Percentiles rank a stretch among this genome's conserved stretches.
These are phyloP conservation scores for Entomortierella chlamydospora DNA, from an alignment of 192 early-diverging fungal genomes.

Conservation along the genomic window DNA sequence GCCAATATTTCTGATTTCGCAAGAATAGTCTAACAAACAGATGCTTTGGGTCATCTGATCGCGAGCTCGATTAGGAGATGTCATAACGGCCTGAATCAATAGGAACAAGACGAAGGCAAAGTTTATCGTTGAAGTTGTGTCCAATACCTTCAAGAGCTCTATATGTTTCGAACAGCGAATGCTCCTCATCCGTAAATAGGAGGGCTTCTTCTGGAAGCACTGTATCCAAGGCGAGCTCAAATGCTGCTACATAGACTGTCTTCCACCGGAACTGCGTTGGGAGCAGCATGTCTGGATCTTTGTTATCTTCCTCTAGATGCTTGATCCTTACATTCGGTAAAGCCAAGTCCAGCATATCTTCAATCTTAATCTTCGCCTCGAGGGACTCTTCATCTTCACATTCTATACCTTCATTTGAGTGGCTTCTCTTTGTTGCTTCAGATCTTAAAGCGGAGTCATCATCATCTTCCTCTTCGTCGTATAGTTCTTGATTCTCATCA, in stretches of 20 bases:
- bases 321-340: constrained; percentile 7
- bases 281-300: constrained; percentile 3
- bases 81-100: no score
- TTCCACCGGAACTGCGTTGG: constrained; percentile 37
- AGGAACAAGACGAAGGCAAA: no score
- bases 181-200: constrained; percentile 57
- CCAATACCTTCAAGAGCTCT: constrained; percentile 31
- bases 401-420: background rate
- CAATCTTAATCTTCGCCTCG: background rate
- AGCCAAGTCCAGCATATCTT: background rate
- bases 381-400: background rate
- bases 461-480: background rate
- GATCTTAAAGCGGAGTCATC: background rate
- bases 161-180: constrained; percentile 46
- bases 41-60: constrained; percentile 54
- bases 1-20: constrained; percentile 55
- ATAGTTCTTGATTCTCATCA: background rate
- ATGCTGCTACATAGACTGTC: constrained; percentile 59
- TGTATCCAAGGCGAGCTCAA: constrained; percentile 53
- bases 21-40: constrained; percentile 57
- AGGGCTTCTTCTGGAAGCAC: constrained; percentile 56
- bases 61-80: no score
- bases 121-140: background rate
- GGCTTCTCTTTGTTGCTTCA: background rate
- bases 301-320: constrained; percentile 4